phyloP scores from a whole-genome alignment of 1,139 yeast species.

The Eremothecium cymbalariae region DNA sequence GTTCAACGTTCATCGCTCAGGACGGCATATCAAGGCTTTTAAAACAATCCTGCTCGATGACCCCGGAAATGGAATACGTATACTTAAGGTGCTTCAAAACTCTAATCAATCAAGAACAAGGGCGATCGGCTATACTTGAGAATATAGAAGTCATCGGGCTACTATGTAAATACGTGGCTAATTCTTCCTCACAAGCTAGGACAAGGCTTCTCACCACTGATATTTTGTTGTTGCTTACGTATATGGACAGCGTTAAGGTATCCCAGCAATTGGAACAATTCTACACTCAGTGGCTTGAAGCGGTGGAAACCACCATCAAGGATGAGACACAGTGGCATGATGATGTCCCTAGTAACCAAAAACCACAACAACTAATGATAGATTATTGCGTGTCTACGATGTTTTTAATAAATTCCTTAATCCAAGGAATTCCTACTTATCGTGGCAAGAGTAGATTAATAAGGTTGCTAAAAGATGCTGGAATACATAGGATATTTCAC shows the following conservation, averaged over 20 bases:
- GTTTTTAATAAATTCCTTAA: constrained; percentile 23
- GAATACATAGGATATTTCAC: constrained; percentile 13
- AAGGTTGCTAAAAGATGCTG: constrained; percentile 16
- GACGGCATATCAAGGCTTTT: constrained; percentile 12
- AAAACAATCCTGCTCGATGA: constrained; percentile 3
- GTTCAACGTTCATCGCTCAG: constrained; percentile 15
- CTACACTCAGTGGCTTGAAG: constrained; percentile 6
- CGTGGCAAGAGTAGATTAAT: constrained; percentile 15
- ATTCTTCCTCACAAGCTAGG: constrained; percentile 13
- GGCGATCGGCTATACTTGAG: constrained; percentile 14
- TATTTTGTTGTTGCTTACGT: constrained; percentile 21
- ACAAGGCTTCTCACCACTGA: constrained; percentile 20
- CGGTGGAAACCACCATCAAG: constrained; percentile 6
- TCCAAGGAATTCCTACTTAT: constrained; percentile 20
- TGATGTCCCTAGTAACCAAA: background rate
- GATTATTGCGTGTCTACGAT: constrained; percentile 20
- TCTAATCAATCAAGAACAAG: constrained; percentile 17
- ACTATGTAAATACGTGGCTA: constrained; percentile 11
- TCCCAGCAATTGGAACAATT: constrained; percentile 4
- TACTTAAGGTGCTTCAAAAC: constrained; percentile 24
- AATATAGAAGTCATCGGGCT: constrained; percentile 12
- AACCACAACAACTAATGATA: constrained; percentile 13
- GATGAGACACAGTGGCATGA: constrained; percentile 3
- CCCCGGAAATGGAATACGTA: constrained; percentile 14
- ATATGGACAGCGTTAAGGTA: constrained; percentile 14